Base-by-base conservation (phyloP, 148 eudicot species). In the Rheum nobile region DNA sequence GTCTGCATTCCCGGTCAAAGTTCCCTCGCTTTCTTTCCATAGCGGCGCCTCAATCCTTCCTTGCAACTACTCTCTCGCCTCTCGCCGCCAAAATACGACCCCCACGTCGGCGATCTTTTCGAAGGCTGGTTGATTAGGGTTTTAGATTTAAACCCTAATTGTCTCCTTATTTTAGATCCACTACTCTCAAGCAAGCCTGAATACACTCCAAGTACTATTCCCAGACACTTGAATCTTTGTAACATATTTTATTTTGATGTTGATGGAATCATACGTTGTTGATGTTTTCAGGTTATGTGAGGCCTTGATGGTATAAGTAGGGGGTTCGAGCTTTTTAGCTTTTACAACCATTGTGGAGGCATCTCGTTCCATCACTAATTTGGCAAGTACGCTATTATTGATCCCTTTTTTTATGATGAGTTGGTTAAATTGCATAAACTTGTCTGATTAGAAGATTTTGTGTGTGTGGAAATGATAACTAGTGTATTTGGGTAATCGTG, bases 321-420 rank as follows among this genome's bases (percentile, higher is more conserved):
- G n/a, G n/a, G n/a, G n/a, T n/a, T n/a, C n/a, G n/a, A n/a, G n/a
- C n/a, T n/a, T n/a, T n/a, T n/a, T n/a, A n/a, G n/a, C n/a, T n/a
- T n/a, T n/a, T n/a, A n/a, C n/a, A n/a, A n/a, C n/a, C n/a, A n/a
- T n/a, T n/a, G n/a, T n/a, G n/a, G n/a, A n/a, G n/a, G n/a, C n/a
- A n/a, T n/a, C n/a, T n/a, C n/a, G n/a, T 77, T 93, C 99, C 31
- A 91, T 95, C 65, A 95, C 99, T 55, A 91, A 91, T 89, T 89
- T 35, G 8, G 95, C 97, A 69, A 97, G 99, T 91, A 82, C 44
- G 32, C 8, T 63, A 17, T 32, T 14, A 4, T 22, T 22, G 29
- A 54, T 14, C 68, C n/a, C 37, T 31, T 63, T 17, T 6, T 13
- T 63, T n/a, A 63, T 63, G 11, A n/a, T n/a, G n/a, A 13, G 21